These are phyloP conservation scores for Scutellaria minor DNA, from an alignment of 257 asterid species.

Conservation along the genomic window DNA sequence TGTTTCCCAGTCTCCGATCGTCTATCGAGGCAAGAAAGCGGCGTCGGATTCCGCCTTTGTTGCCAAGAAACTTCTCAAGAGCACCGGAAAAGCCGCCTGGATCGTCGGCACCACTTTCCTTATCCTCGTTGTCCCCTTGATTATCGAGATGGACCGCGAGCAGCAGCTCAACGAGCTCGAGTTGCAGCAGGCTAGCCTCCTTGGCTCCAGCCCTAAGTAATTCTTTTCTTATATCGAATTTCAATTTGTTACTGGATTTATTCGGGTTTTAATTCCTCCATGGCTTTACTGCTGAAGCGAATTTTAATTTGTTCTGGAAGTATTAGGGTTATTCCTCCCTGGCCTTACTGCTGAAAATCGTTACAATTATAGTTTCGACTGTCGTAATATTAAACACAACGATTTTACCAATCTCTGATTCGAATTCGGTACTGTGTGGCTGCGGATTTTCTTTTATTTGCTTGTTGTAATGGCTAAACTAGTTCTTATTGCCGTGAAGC, in stretches of 20 bases:
- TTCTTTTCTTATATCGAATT: too few species aligned
- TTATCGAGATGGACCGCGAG: constrained; percentile 89
- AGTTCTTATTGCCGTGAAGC: constrained; percentile 8
- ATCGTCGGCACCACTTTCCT: constrained; percentile 79
- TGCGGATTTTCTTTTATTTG: not conserved
- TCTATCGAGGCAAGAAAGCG: constrained; percentile 72
- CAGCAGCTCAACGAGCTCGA: constrained; percentile 77
- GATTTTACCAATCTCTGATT: not conserved
- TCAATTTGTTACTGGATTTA: too few species aligned
- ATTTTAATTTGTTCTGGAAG: not conserved
- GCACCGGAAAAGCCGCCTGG: constrained; percentile 97
- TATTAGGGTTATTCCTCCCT: not conserved
- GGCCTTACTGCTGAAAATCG: constrained; percentile 6
- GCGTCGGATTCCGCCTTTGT: constrained; percentile 69
- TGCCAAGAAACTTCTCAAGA: constrained; percentile 62
- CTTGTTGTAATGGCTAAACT: not conserved
- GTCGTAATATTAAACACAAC: not conserved
- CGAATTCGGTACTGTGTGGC: not conserved
- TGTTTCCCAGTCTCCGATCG: constrained; percentile 60
- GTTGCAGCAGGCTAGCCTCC: constrained; percentile 82
- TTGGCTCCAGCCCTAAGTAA: constrained; percentile 64
- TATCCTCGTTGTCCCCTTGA: constrained; percentile 73
- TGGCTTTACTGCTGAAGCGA: too few species aligned
- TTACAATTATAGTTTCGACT: constrained; percentile 10
- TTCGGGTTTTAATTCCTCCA: too few species aligned